Evolutionary conservation across 306 rosid species (phyloP), one percentile per base, ranked within the genome.

Genomic region (Cucumis cinereus): DNA sequence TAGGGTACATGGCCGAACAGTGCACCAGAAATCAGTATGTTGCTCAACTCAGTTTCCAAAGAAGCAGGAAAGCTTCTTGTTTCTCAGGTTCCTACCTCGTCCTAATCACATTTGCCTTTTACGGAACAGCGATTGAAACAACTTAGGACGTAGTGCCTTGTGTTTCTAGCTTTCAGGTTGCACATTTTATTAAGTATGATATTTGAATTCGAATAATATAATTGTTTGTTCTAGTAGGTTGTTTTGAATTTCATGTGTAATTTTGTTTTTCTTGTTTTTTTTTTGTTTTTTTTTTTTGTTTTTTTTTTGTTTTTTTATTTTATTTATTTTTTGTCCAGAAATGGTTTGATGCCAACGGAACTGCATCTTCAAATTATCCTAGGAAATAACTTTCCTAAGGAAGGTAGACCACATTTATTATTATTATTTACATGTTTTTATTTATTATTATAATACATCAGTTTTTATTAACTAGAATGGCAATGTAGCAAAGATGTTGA

Each of bases 61-160:
- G 97, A 95, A 78, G 78, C 91, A 13, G 99, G 98, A 70, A 95
- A 92, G 80, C 86, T 96, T 74, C 80, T 93, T 17, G 78, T 83
- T 80, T 78, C 87, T 58, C 80, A 77, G 50, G 77, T 75, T 62
- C 43, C 87, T 26, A 80, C 62, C 52, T 81, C 91, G 68, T 79
- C 92, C 41, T 41, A 71, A 71, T 49, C 41, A 74, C 78, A 84
- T 53, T 81, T 84, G 84, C 98, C 99, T 79, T 95, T 95, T 81
- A 88, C 74, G 79, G 99, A 95, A 74, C 97, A 92, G 76, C 99
- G 92, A 79, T 83, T 95, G 79, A 95, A 95, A 80, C 99, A 91
- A 86, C 99, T 95, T 73, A 90, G 99, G 81, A 98, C 99, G 11
- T 98, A 95, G 83, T 95, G 99, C 88, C 99, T 95, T 82, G 99